Conservation (phyloP, 371 early-diverging fungal species). For the Catenaria anguillulae region DNA sequence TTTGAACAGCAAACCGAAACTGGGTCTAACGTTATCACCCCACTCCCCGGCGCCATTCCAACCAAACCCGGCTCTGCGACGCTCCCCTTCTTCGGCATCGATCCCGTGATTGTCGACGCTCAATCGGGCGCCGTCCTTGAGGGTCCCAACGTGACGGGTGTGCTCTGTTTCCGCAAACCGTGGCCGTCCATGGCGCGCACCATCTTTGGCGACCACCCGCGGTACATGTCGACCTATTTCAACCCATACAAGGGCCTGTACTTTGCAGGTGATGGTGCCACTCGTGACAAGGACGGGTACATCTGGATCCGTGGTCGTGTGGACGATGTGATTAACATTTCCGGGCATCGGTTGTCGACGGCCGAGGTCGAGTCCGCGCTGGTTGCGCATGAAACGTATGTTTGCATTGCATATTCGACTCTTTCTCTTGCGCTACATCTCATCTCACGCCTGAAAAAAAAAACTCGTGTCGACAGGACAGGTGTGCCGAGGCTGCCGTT, state of each 20-base stretch:
- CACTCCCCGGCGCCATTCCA: conserved; percentile 67
- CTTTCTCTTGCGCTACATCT: too few relatives aligned
- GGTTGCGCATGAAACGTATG: conserved; percentile 42
- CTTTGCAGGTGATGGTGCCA: conserved; percentile 82
- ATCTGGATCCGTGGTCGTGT: conserved; percentile 89
- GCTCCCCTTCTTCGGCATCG: conserved; percentile 92
- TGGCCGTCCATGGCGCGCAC: conserved; percentile 96
- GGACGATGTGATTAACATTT: conserved; percentile 84
- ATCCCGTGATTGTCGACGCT: conserved; percentile 69
- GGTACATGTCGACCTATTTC: conserved; percentile 84
- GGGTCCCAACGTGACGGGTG: conserved; percentile 77
- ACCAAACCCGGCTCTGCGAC: conserved; percentile 93
- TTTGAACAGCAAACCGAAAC: conserved; percentile 54
- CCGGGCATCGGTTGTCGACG: conserved; percentile 92
- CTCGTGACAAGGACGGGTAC: conserved; percentile 83
- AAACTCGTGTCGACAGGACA: too few relatives aligned
- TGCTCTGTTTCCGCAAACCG: conserved; percentile 67
- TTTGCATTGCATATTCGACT: too few relatives aligned
- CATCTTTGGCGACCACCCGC: conserved; percentile 73
- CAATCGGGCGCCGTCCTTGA: conserved; percentile 46
- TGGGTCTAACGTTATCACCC: conserved; percentile 83
- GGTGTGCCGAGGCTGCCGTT: conserved; percentile 87
- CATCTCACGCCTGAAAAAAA: too few relatives aligned
- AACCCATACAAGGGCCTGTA: conserved; percentile 70
- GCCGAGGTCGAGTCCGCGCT: conserved; percentile 90